Evolutionary conservation across 129 eudicot species (phyloP).

Genomic region (Sambucus nigra): DNA sequence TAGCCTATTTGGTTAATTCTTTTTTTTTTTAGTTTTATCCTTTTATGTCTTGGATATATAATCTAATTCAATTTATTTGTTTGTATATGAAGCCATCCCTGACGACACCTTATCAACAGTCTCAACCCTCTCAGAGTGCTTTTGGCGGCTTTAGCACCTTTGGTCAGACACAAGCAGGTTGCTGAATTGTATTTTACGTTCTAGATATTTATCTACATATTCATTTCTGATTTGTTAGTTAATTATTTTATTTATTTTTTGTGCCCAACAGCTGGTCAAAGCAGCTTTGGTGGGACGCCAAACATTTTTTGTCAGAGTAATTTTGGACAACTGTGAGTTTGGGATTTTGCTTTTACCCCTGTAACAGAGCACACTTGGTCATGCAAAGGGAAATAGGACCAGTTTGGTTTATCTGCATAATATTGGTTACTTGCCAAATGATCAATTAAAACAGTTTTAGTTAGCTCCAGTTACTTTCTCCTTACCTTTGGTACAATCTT

Average conservation of each 20-base stretch:
- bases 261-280: slow-evolving; percentile 21
- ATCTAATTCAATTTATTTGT: not conserved
- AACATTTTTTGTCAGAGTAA: slow-evolving; percentile 58
- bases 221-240: slow-evolving; percentile 3
- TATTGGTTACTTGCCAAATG: not conserved
- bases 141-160: slow-evolving; percentile 43
- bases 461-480: no score
- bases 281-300: slow-evolving; percentile 57
- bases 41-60: not conserved
- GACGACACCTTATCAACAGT: slow-evolving; percentile 41
- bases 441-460: no score
- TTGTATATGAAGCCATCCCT: slow-evolving; percentile 48
- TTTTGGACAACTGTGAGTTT: slow-evolving; percentile 65
- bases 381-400: not conserved
- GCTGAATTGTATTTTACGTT: not conserved
- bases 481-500: no score
- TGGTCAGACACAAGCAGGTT: slow-evolving; percentile 61
- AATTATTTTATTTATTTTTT: not conserved
- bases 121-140: slow-evolving; percentile 59
- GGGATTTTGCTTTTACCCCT: not conserved
- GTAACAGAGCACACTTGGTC: not conserved
- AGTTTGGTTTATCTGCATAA: not conserved
- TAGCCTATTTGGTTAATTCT: not conserved
- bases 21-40: not conserved
- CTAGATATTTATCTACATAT: not conserved